Base-by-base conservation (phyloP, 768 basidiomycete species). In the Xerocomus brunneocitrinus region DNA sequence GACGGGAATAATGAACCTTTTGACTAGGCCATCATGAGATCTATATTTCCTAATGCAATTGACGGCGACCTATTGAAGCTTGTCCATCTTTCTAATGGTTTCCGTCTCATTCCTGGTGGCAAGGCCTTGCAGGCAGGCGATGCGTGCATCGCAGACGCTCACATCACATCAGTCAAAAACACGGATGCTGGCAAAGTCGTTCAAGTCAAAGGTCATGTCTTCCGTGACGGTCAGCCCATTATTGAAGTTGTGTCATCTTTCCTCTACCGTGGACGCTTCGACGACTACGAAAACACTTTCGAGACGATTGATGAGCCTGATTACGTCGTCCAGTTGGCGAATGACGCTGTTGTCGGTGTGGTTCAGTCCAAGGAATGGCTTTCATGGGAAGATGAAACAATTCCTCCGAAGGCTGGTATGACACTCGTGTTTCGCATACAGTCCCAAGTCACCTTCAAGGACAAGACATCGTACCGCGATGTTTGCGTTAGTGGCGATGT, bases 291-390 rank as follows among this genome's bases (percentile, higher is more conserved):
- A 68, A 94, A 98, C 74, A 98, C 97, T 0, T 99, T 99, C 71
- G 93, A 98, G 71, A 87, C 85, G 12, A 79, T 87, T 41, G 87
- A 93, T 56, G 94, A 97, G 67, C 85, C 89, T 0, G 91, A 95
- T 59, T 97, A 95, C 69, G 67, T 84, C 28, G 86, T 99, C 16
- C 77, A 84, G 34, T 65, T 97, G 54, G 74, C 78, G 32, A 84
- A 79, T 5, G 87, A 92, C 58, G 89, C 92, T 3, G 81, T 79
- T 31, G 85, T 98, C 58, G 95, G 92, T 39, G 91, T 98, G 16
- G 76, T 99, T 6, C 84, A 89, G 66, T 91, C 91, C 43, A 99
- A 99, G 76, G 90, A 95, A 67, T 99, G 97, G 97, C 94, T 98
- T 72, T 84, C 87, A 47, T 98, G 95, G 95, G 85, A 89, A 48